Evolutionary conservation across 768 basidiomycete genomes (phyloP), one percentile per base, ranked within the genome.

Genomic region (Psilocybe cyanescens): DNA sequence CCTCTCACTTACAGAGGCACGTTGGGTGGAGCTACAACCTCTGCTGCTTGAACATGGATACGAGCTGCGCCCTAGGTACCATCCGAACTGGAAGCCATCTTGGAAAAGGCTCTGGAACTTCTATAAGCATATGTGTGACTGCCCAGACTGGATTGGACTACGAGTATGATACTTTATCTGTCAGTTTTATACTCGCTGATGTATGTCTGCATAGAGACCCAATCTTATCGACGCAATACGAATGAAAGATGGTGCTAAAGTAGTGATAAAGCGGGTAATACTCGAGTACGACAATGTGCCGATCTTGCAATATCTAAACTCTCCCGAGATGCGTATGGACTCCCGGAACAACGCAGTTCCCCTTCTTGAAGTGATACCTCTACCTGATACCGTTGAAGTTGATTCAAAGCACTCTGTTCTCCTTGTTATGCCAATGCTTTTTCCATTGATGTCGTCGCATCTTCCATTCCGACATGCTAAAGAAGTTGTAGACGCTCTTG

Each of bases 281-380:
- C 12, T 44, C 3, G 44, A 58, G 6, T 31, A 17, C 8, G 57
- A 55, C 54, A 49, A 49, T 14, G 37, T 58, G 4, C 44, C 61
- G 11, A 44, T 62, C 14, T 49, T 62, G 24, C 56, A 46, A 7
- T 57, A 66, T 61, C 52, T 72, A 16, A 58, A 57, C 19, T 63
- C 61, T 3, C 53, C 58, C 33, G 53, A 51, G 3, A 8, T 61
- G 8, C 52, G 39, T 0, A 14, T 28, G 1, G 68, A 73, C 54
- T 59, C 69, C 19, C 33, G 69, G 14, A 75, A 73, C 55, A 63
- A 63, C 45, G 54, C 65, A 8, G 67, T 70, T 3, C 71, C 69
- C 1, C 45, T 75, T 4, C 60, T 71, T 1, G 71, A 72, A 29
- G 41, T 68, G 3, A 62, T 74, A 5, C 64, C 58, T 1, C 35